phyloP scores from a whole-genome alignment of 176 grass and related monocot genomes.

The Alopecurus myosuroides region DNA sequence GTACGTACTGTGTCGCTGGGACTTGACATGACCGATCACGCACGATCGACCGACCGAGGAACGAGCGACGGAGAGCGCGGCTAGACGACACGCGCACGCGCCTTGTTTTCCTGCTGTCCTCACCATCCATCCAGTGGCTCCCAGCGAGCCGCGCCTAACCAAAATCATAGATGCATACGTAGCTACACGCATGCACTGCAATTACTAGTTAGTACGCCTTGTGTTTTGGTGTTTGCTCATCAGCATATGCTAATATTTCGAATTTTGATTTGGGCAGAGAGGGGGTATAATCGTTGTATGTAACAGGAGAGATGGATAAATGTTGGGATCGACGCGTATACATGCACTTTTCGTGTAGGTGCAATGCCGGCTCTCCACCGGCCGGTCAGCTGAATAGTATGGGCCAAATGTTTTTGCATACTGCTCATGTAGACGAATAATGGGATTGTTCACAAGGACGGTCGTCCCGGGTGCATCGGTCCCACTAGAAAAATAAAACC shows the following conservation, averaged over 20 bases:
- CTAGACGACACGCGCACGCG: background rate
- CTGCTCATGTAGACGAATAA: slow-evolving; percentile 17
- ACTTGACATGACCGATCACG: background rate
- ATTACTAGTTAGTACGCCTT: no score
- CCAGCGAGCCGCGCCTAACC: no score
- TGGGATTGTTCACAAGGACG: background rate
- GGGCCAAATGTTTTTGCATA: background rate
- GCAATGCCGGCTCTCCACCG: slow-evolving; percentile 17
- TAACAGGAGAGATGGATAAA: background rate
- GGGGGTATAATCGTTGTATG: background rate
- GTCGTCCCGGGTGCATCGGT: no score
- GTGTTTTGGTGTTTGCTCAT: no score
- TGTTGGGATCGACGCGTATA: background rate
- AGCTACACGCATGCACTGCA: no score
- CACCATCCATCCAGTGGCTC: background rate
- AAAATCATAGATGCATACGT: no score
- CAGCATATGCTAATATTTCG: no score
- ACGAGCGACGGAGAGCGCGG: background rate
- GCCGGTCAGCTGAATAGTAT: background rate
- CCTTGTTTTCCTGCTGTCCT: background rate
- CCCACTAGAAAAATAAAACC: no score
- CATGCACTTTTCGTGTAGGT: background rate
- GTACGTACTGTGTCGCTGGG: background rate
- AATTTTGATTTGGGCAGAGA: background rate
- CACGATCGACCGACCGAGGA: background rate